These are phyloP conservation scores for Exophiala sideris DNA, from an alignment of 2,329 filamentous ascomycete genomes.

Conservation along the genomic window DNA sequence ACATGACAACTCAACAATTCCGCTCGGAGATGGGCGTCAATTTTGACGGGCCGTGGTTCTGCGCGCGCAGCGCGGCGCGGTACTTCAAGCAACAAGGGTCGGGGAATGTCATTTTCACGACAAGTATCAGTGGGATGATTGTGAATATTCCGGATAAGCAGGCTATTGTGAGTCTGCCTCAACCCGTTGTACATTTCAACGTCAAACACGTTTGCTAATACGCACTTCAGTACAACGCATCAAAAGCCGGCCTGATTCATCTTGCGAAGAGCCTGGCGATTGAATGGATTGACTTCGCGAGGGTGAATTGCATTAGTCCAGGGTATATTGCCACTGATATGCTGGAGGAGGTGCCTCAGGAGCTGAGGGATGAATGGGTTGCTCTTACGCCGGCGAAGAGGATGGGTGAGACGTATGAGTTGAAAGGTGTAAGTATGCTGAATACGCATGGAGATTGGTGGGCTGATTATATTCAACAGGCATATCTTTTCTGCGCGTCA, in stretches of 20 bases:
- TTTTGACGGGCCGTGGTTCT: constrained; percentile 49
- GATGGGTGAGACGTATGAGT: constrained; percentile 1
- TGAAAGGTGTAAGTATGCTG: background rate
- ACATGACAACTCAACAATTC: constrained; percentile 53
- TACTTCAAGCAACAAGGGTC: constrained; percentile 45
- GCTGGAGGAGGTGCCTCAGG: constrained; percentile 12
- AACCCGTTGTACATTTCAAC: too few species aligned
- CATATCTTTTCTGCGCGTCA: constrained; percentile 4
- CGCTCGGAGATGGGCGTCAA: constrained; percentile 54
- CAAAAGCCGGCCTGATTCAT: constrained; percentile 36
- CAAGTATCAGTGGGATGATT: constrained; percentile 49
- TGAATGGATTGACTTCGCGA: constrained; percentile 38
- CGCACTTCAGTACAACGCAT: constrained; percentile 34
- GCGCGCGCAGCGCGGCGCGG: constrained; percentile 45
- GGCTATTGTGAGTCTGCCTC: constrained; percentile 37
- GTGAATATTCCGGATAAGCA: constrained; percentile 55
- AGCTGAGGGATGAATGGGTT: background rate
- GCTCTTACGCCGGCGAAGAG: background rate
- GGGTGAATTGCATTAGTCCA: constrained; percentile 40
- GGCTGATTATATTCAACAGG: background rate
- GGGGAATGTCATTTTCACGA: constrained; percentile 53
- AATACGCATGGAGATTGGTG: background rate
- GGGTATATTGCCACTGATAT: constrained; percentile 40
- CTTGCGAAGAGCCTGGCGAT: constrained; percentile 39
- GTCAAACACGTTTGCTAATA: background rate